Evolutionary conservation across 2,329 filamentous ascomycete genomes (phyloP), one percentile per base, ranked within the genome.

Genomic region (Aspergillus neotritici): DNA sequence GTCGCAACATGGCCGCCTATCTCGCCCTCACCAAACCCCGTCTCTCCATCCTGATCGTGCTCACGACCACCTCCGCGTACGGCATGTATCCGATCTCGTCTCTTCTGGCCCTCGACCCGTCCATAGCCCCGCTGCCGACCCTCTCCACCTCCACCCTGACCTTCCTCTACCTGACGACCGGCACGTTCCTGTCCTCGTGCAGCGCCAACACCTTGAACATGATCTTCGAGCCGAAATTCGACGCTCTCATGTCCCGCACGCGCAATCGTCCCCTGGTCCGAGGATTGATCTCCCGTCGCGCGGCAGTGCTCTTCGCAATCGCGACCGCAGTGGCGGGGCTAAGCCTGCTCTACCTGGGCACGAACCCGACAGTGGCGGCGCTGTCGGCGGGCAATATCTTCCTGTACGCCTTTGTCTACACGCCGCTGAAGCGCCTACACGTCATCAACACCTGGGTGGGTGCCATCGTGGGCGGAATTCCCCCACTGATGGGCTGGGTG

Each of bases 401-500:
- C 5, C 76, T 98, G 2, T 98, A 98, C 56, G 93, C 90, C 0
- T 91, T 87, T 44, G 73, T 90, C 1, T 98, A 98, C 66, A 98
- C 93, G 0, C 90, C 91, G 0, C 71, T 97, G 58, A 98, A 98
- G 69, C 83, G 88, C 5, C 72, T 96, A 10, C 86, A 84, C 3
- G 86, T 84, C 8, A 69, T 90, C 46, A 98, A 98, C 61, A 98
- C 93, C 0, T 98, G 93, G 93, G 79, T 94, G 12, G 93, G 93
- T 12, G 93, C 90, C 3, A 68, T 98, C 0, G 87, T 98, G 0
- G 93, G 93, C 48, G 90, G 85, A 1, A 94, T 98, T 44, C 91
- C 93, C 1, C 93, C 93, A 1, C 70, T 98, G 28, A 98, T 98
- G 93, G 93, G 93, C 52, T 98, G 93, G 93, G 87, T 89, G 12